These are phyloP conservation scores for Gaeumannomyces sp. DNA, from an alignment of 2,329 filamentous ascomycete species.

Conservation along the genomic window DNA sequence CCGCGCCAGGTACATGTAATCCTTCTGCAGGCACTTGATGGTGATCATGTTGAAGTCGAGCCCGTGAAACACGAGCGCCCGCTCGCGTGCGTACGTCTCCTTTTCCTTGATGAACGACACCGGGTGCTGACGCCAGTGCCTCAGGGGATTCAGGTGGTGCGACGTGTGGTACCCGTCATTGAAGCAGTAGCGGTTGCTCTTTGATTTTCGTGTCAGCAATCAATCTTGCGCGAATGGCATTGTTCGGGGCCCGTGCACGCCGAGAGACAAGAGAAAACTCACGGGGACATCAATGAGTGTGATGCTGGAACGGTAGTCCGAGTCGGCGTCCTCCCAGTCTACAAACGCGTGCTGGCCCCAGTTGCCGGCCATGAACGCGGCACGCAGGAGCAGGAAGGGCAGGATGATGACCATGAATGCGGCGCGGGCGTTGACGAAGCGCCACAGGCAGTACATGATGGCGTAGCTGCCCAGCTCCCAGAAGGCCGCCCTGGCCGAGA, in stretches of 20 bases:
- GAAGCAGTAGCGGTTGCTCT: conserved; percentile 78
- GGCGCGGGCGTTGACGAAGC: conserved; percentile 45
- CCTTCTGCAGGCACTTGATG: conserved; percentile 61
- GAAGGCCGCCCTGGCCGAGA: conserved; percentile 49
- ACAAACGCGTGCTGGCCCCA: conserved; percentile 83
- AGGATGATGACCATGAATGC: conserved; percentile 60
- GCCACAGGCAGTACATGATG: conserved; percentile 41
- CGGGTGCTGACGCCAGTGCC: conserved; percentile 79
- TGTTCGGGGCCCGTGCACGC: background rate
- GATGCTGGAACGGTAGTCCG: conserved; percentile 72
- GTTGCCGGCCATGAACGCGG: conserved; percentile 75
- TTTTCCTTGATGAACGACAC: conserved; percentile 66
- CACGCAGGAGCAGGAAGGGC: conserved; percentile 58
- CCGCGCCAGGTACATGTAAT: conserved; percentile 63
- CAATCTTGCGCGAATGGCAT: background rate
- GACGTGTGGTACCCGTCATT: conserved; percentile 81
- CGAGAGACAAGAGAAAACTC: conserved; percentile 29
- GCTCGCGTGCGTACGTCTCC: conserved; percentile 56
- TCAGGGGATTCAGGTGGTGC: conserved; percentile 69
- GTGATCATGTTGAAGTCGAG: conserved; percentile 79
- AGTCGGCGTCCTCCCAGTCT: conserved; percentile 66
- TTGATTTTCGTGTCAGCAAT: conserved; percentile 3
- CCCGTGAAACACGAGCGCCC: conserved; percentile 71
- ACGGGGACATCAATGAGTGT: conserved; percentile 74
- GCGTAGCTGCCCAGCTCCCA: conserved; percentile 57